These are phyloP conservation scores for Cadophora sp. DNA, from an alignment of 2,329 filamentous ascomycete species.

Conservation along the genomic window DNA sequence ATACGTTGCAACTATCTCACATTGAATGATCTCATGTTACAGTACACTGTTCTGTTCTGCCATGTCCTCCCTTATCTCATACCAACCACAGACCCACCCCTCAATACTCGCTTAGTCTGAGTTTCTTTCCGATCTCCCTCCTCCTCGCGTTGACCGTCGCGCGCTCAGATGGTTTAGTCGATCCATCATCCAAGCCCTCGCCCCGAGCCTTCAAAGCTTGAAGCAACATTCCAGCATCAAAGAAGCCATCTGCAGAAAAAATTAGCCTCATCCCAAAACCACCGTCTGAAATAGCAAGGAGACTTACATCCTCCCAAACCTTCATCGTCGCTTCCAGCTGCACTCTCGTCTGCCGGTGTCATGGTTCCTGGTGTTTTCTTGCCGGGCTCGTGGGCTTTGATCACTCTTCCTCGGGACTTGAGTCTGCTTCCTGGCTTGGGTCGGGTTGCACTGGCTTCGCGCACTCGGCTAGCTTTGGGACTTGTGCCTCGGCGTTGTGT, in stretches of 20 bases:
- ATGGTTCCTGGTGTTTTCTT: constrained; percentile 57
- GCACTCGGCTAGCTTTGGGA: constrained; percentile 61
- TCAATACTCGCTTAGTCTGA: constrained; percentile 73
- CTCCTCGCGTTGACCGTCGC: constrained; percentile 64
- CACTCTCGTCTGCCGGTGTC: constrained; percentile 72
- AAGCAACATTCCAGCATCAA: constrained; percentile 93
- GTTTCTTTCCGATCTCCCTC: constrained; percentile 76
- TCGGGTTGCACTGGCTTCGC: constrained; percentile 59
- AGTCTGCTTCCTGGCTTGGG: constrained; percentile 52
- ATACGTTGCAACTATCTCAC: background rate
- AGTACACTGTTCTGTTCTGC: constrained; percentile 9
- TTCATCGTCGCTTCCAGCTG: constrained; percentile 80
- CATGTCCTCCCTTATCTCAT: background rate
- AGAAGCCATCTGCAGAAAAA: constrained; percentile 76
- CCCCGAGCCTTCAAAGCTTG: constrained; percentile 82
- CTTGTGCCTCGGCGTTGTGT: constrained; percentile 61
- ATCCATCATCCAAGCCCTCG: constrained; percentile 57
- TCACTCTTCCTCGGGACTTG: constrained; percentile 77
- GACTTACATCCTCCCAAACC: constrained; percentile 91
- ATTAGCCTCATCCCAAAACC: constrained; percentile 28
- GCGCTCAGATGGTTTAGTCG: constrained; percentile 63
- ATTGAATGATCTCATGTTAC: background rate
- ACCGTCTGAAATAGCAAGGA: background rate
- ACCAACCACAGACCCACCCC: background rate
- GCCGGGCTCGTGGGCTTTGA: constrained; percentile 61